Evolutionary conservation across 345 rosid species (phyloP).

Genomic region (Trapa bicornis): DNA sequence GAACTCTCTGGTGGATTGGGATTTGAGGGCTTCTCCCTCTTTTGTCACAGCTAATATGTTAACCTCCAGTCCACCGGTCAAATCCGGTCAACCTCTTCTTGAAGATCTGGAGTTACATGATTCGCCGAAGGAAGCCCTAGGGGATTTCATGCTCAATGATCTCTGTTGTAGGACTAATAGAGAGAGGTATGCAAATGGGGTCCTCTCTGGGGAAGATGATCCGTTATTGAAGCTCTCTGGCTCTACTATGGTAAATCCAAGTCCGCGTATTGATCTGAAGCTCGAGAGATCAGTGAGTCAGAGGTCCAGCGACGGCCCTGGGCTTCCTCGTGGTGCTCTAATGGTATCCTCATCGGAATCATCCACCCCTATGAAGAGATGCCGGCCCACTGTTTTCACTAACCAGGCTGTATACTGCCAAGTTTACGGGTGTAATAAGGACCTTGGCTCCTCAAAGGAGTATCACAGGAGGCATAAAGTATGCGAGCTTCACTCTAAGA

Average conservation of each 20-base stretch:
- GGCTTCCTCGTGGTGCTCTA: conserved; percentile 9
- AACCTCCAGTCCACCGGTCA: conserved; percentile 17
- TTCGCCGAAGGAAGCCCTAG: conserved; percentile 14
- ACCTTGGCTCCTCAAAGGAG: conserved; percentile 58
- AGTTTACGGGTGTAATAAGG: conserved; percentile 66
- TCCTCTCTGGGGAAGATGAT: conserved; percentile 18
- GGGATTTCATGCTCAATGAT: conserved; percentile 15
- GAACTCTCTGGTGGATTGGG: conserved; percentile 22
- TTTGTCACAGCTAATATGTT: conserved; percentile 14
- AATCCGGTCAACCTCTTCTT: conserved; percentile 15
- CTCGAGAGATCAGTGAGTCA: conserved; percentile 11
- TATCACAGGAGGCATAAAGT: conserved; percentile 80
- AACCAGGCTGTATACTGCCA: conserved; percentile 38
- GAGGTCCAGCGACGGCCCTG: conserved; percentile 2
- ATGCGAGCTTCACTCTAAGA: conserved; percentile 66
- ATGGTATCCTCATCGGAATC: conserved; percentile 17
- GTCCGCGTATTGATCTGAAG: conserved; percentile 16
- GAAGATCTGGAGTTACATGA: conserved; percentile 21
- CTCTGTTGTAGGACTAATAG: conserved; percentile 9
- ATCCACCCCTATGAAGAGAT: conserved; percentile 21
- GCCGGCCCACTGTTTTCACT: conserved; percentile 13
- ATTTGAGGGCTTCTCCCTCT: conserved; percentile 15
- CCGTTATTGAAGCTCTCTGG: conserved; percentile 15
- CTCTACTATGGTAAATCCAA: too few species aligned
- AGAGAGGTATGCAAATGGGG: conserved; percentile 13